Evolutionary conservation across 2,329 filamentous ascomycete genomes (phyloP).

Genomic region (Capronia americana): DNA sequence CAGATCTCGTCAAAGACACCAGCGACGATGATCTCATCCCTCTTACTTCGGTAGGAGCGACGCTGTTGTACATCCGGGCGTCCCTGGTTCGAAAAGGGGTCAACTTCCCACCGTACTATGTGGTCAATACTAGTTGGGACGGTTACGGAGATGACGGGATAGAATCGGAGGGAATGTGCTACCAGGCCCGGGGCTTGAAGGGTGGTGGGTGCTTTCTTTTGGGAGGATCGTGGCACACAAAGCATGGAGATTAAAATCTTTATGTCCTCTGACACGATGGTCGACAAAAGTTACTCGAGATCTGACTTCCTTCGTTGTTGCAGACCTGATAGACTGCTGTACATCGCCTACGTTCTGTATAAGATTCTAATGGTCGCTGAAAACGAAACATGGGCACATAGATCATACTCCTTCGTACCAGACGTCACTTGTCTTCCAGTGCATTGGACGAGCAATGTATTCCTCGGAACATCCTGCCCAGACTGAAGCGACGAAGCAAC

Average conservation of each 20-base stretch:
- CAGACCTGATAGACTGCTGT: not conserved
- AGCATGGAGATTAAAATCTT: not conserved
- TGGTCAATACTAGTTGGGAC: not conserved
- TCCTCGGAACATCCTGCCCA: too few species aligned
- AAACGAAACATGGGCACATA: not conserved
- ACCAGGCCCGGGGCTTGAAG: not conserved
- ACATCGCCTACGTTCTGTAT: not conserved
- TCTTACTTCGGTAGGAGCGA: not conserved
- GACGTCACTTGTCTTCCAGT: too few species aligned
- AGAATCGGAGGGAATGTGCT: conserved; percentile 5
- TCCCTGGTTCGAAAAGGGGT: not conserved
- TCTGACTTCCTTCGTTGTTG: not conserved
- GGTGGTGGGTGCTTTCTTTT: not conserved
- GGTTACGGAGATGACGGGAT: not conserved
- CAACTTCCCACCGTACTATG: not conserved
- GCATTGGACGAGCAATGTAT: too few species aligned
- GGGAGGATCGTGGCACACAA: conserved; percentile 6
- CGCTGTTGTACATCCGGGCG: conserved; percentile 1
- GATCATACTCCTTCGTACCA: not conserved
- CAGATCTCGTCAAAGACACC: not conserved
- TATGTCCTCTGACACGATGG: not conserved
- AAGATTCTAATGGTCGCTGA: not conserved
- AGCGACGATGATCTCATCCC: conserved; percentile 3
- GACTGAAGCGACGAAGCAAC: not conserved
- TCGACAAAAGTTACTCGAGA: not conserved